These are phyloP conservation scores for Trichosporon sp. DNA, from an alignment of 1,284 basidiomycete species.

Conservation along the genomic window DNA sequence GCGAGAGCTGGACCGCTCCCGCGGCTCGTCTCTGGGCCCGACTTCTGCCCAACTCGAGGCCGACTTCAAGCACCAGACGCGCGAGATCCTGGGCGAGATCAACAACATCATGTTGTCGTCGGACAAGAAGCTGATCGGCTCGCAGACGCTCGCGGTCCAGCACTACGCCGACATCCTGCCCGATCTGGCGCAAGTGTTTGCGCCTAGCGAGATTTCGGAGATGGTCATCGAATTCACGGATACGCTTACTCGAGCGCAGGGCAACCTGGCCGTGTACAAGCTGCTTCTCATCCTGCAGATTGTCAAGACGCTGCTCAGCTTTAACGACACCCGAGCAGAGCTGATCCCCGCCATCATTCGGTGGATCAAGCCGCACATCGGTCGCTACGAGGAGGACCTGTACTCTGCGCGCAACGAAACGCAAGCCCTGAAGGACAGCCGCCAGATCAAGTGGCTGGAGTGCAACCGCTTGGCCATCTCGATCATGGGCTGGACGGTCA, in stretches of 20 bases:
- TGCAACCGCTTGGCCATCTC: conserved; percentile 64
- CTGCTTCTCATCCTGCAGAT: conserved; percentile 89
- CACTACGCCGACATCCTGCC: conserved; percentile 91
- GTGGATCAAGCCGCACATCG: conserved; percentile 94
- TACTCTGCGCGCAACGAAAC: conserved; percentile 20
- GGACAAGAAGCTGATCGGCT: conserved; percentile 80
- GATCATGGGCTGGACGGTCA: conserved; percentile 82
- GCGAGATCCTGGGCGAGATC: conserved; percentile 69
- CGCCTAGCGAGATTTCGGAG: conserved; percentile 73
- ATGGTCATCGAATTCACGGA: conserved; percentile 82
- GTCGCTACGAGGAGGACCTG: conserved; percentile 63
- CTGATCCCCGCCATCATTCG: conserved; percentile 82
- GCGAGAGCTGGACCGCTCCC: conserved; percentile 77
- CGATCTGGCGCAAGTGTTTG: conserved; percentile 74
- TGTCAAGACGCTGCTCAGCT: conserved; percentile 83
- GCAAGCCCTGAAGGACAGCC: conserved; percentile 58
- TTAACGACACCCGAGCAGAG: conserved; percentile 68
- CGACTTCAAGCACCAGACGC: conserved; percentile 77
- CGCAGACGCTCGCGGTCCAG: conserved; percentile 88
- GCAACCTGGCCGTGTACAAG: conserved; percentile 86
- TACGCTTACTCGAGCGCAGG: conserved; percentile 70
- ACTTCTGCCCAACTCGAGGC: conserved; percentile 80
- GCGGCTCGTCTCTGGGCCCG: conserved; percentile 70
- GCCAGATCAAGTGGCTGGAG: conserved; percentile 85
- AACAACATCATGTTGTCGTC: conserved; percentile 82